These are phyloP conservation scores for Aureobasidium sp. DNA, from an alignment of 2,329 filamentous ascomycete species.

Conservation along the genomic window DNA sequence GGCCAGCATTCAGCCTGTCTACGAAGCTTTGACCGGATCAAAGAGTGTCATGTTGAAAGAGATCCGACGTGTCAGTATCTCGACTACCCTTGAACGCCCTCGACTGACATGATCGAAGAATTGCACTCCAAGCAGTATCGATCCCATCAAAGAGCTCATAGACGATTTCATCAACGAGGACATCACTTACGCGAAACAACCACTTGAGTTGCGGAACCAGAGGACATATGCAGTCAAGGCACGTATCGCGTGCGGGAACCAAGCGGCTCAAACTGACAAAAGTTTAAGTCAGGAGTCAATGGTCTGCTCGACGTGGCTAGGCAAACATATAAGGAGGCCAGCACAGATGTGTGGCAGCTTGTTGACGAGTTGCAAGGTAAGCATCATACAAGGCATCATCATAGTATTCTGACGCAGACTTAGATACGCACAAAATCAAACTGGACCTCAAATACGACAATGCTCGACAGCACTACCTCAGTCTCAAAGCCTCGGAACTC, in stretches of 20 bases:
- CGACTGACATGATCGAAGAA: constrained; percentile 35
- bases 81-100: not conserved
- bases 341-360: constrained; percentile 67
- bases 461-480: constrained; percentile 72
- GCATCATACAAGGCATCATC: constrained; percentile 18
- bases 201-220: constrained; percentile 83
- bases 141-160: constrained; percentile 58
- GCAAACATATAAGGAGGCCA: constrained; percentile 83
- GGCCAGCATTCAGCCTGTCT: constrained; percentile 58
- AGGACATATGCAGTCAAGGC: constrained; percentile 82
- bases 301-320: constrained; percentile 82
- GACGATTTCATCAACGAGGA: constrained; percentile 69
- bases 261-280: not conserved
- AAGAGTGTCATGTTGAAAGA: constrained; percentile 57
- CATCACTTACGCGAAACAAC: constrained; percentile 67
- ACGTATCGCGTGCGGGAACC: not conserved
- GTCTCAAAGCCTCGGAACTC: constrained; percentile 56
- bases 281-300: constrained; percentile 62
- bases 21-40: constrained; percentile 59
- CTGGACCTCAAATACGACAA: constrained; percentile 70
- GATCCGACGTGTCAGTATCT: constrained; percentile 47
- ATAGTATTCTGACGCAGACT: not conserved
- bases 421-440: constrained; percentile 48
- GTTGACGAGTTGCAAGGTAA: constrained; percentile 60
- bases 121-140: constrained; percentile 58